phyloP scores from a whole-genome alignment of 2,329 filamentous ascomycete species.

The Penicillium rolfsii region DNA sequence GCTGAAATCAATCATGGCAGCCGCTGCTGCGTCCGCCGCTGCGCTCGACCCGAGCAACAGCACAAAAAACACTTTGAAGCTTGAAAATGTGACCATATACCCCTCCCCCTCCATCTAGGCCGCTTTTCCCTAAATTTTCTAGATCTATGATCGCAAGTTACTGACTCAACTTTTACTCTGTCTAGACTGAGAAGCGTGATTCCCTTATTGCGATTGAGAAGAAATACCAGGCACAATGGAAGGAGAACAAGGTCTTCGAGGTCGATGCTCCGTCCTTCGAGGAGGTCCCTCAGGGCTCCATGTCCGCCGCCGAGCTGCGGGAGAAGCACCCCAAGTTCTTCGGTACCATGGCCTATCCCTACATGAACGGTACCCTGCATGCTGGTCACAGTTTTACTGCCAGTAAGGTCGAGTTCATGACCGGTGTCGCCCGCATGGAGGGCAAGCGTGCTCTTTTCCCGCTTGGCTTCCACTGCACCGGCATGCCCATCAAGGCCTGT shows the following conservation, averaged over 20 bases:
- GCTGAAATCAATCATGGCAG: slow-evolving; percentile 41
- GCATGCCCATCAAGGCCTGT: slow-evolving; percentile 97
- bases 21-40: slow-evolving; percentile 56
- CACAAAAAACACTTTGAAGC: slow-evolving; percentile 65
- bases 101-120: slow-evolving; percentile 31
- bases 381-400: slow-evolving; percentile 91
- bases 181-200: slow-evolving; percentile 38
- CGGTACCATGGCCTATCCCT: slow-evolving; percentile 75
- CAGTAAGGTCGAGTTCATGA: slow-evolving; percentile 89
- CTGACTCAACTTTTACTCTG: slow-evolving; percentile 17
- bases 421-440: slow-evolving; percentile 85
- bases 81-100: slow-evolving; percentile 56
- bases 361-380: slow-evolving; percentile 87
- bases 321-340: slow-evolving; percentile 89
- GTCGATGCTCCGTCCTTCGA: slow-evolving; percentile 77
- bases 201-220: slow-evolving; percentile 64
- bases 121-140: slow-evolving; percentile 15
- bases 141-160: slow-evolving; percentile 13
- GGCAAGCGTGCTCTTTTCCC: slow-evolving; percentile 87
- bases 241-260: slow-evolving; percentile 77
- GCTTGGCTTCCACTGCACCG: slow-evolving; percentile 93
- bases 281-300: slow-evolving; percentile 75
- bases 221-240: slow-evolving; percentile 88
- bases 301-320: slow-evolving; percentile 74
- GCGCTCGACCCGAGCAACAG: slow-evolving; percentile 59